A percentile compares a stretch with the other conserved stretches of the same genome.
These are phyloP conservation scores for Skeletonema tropicum DNA, from an alignment of 108 stramenopile genomes.

Conservation along the genomic window DNA sequence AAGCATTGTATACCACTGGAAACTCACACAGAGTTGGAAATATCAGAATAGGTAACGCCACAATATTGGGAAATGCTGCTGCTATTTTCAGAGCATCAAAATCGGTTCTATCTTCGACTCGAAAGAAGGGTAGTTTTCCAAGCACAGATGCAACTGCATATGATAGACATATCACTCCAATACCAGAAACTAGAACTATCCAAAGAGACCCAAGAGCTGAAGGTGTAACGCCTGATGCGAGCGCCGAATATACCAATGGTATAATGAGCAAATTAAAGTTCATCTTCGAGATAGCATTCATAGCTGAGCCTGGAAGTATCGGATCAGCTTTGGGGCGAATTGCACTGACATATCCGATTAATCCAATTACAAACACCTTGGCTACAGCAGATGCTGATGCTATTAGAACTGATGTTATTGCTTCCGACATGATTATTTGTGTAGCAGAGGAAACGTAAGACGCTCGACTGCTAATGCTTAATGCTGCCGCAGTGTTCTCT, in stretches of 20 bases:
- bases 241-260: constrained; percentile 64
- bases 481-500: no score
- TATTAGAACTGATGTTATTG: constrained; percentile 59
- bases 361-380: constrained; percentile 72
- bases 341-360: constrained; percentile 61
- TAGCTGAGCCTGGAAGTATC: constrained; percentile 50
- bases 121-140: constrained; percentile 40
- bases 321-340: constrained; percentile 55
- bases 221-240: constrained; percentile 56
- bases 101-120: constrained; percentile 39
- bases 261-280: constrained; percentile 65
- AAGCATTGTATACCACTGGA: constrained; percentile 63
- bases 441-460: no score
- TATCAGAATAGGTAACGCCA: constrained; percentile 74
- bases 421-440: constrained; percentile 39
- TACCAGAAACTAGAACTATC: constrained; percentile 62
- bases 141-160: constrained; percentile 63
- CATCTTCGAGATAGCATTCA: constrained; percentile 62
- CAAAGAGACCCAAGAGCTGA: constrained; percentile 62
- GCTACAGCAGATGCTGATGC: constrained; percentile 68
- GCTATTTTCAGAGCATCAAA: constrained; percentile 69
- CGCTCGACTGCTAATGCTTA: no score
- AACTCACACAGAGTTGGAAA: constrained; percentile 82
- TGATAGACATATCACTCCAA: constrained; percentile 52
- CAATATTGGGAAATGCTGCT: constrained; percentile 76